phyloP scores from a whole-genome alignment of 768 basidiomycete genomes.

The Auriscalpium orientale region DNA sequence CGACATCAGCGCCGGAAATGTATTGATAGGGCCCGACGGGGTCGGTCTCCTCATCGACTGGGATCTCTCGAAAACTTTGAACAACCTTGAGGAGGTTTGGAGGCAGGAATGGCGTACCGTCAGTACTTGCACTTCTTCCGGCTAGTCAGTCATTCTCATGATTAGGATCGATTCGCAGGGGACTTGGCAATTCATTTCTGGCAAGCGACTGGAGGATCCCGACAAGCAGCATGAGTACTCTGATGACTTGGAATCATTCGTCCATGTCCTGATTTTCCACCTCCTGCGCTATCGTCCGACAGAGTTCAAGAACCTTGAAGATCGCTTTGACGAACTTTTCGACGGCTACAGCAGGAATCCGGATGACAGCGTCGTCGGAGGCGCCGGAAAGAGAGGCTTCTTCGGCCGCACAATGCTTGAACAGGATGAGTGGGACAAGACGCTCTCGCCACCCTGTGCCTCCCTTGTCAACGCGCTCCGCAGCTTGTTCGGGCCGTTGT shows the following conservation, averaged over 20 bases:
- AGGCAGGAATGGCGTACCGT: not conserved
- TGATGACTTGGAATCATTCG: not conserved
- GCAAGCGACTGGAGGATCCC: not conserved
- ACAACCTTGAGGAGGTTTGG: not conserved
- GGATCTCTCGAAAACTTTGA: not conserved
- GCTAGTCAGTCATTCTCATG: not conserved
- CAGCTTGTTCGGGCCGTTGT: not conserved
- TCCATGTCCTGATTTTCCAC: not conserved
- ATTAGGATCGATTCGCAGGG: not conserved
- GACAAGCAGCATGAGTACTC: not conserved
- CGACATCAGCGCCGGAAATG: constrained; percentile 8
- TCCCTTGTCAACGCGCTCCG: not conserved
- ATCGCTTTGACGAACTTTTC: not conserved
- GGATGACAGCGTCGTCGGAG: not conserved
- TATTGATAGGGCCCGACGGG: not conserved
- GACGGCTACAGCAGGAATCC: not conserved
- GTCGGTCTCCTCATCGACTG: constrained; percentile 2
- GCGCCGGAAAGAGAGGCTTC: not conserved
- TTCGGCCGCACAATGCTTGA: not conserved
- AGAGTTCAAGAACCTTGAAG: not conserved
- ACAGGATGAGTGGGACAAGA: not conserved
- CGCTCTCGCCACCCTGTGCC: not conserved
- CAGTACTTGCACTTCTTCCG: not conserved
- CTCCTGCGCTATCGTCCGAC: not conserved
- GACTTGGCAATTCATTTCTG: not conserved